Evolutionary conservation across 164 flowering plant genomes (phyloP), one percentile per base, ranked within the genome.

Genomic region (Chimonanthus salicifolius): DNA sequence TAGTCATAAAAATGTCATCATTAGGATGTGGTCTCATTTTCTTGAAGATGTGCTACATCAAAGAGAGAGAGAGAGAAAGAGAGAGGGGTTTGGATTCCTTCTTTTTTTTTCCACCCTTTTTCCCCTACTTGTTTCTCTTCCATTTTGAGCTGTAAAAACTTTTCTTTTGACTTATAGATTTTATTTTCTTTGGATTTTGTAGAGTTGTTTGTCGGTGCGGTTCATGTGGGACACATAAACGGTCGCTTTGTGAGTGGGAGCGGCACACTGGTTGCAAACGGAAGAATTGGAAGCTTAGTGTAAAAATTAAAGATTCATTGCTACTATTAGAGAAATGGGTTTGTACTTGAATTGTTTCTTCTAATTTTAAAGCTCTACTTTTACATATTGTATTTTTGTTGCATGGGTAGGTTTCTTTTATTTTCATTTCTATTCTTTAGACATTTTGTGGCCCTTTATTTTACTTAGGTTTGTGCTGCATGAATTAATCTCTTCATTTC

Each of bases 121-220:
- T 33, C 33, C 33, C 33, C 33, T 33, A 33, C 33, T 33, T 33
- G 33, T 33, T 33, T 33, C 33, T 33, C 33, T 33, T 33, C 33
- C 33, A 33, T 33, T 33, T 33, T 33, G 33, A 33, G 33, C 33
- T 33, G 33, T 33, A n/a, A 66, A 45, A 45, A 51, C 48, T 72
- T 49, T 9, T 67, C 67, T 5, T 58, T 62, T 66, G 7, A 63
- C 63, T 33, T 46, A 58, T 58, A 33, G 46, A 58, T 47, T 33
- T 33, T 33, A 33, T 33, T 49, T 49, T 48, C 49, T 49, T 11
- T 74, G 49, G 49, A 33, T 47, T 45, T 80, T 73, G 72, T 86
- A 96, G 98, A 80, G 97, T 96, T 82, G 84, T 89, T 18, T 96
- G 99, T 81, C 87, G 85, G 75, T 96, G 99, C 78, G 92, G 98